Percentiles rank a stretch among this genome's conserved stretches.
phyloP scores from a whole-genome alignment of 805 yeast species.

The Jamesozyma rosinii region DNA sequence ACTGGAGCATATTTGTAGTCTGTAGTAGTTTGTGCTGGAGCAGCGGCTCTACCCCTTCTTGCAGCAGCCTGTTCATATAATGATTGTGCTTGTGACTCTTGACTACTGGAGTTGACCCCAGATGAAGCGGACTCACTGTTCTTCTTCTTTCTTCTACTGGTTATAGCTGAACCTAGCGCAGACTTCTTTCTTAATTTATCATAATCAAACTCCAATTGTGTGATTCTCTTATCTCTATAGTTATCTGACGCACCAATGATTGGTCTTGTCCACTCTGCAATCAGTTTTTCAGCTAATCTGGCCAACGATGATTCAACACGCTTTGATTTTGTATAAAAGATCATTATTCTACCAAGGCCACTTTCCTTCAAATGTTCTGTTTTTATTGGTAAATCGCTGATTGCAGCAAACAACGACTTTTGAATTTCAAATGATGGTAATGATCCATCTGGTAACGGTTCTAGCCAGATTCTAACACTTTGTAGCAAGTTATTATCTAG shows the following conservation, averaged over 20 bases:
- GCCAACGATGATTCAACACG: slow-evolving; percentile 82
- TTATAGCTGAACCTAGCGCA: slow-evolving; percentile 26
- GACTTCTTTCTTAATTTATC: slow-evolving; percentile 37
- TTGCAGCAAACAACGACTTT: slow-evolving; percentile 67
- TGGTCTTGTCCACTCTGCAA: slow-evolving; percentile 98
- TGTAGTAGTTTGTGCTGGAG: slow-evolving; percentile 82
- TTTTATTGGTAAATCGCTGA: slow-evolving; percentile 77
- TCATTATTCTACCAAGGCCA: slow-evolving; percentile 85
- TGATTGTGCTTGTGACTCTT: slow-evolving; percentile 38
- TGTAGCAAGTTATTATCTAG: slow-evolving; percentile 88
- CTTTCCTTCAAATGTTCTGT: slow-evolving; percentile 91
- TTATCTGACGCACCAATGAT: slow-evolving; percentile 92
- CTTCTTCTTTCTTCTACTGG: slow-evolving; percentile 23
- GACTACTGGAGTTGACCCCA: neutral
- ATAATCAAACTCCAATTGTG: slow-evolving; percentile 59
- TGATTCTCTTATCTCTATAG: slow-evolving; percentile 76
- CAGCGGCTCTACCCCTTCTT: slow-evolving; percentile 88
- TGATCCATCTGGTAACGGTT: slow-evolving; percentile 95
- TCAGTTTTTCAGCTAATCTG: slow-evolving; percentile 78
- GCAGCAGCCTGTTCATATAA: slow-evolving; percentile 85
- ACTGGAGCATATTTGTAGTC: slow-evolving; percentile 88
- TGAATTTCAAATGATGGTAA: slow-evolving; percentile 97
- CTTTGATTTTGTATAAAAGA: slow-evolving; percentile 86
- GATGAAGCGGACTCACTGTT: slow-evolving; percentile 8
- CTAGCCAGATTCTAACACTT: slow-evolving; percentile 92